A percentile compares a stretch with the other conserved stretches of the same genome.
Conservation (phyloP, 257 asterid species). For the Orobanche coerulescens region DNA sequence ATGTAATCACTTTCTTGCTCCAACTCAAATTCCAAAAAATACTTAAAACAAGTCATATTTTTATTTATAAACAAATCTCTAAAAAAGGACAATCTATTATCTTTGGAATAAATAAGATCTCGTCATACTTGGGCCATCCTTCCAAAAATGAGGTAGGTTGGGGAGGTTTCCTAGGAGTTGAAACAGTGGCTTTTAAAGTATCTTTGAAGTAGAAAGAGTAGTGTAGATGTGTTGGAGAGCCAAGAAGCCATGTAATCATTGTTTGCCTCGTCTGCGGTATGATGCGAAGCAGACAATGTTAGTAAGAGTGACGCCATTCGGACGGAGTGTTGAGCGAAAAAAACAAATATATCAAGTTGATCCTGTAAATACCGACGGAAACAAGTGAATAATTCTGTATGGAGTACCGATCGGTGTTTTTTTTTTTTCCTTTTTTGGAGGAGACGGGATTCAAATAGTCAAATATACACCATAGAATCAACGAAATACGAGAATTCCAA, state of each 20-base stretch:
- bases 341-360: neutral
- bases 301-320: neutral
- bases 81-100: neutral
- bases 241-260: constrained; percentile 52
- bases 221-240: constrained; percentile 60
- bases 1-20: neutral
- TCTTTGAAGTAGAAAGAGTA: constrained; percentile 54
- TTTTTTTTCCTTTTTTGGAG: neutral
- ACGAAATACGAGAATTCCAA: neutral
- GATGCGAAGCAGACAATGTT: neutral
- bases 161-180: constrained; percentile 44
- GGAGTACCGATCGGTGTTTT: neutral
- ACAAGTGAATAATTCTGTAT: neutral
- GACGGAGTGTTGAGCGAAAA: neutral
- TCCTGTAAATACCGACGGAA: neutral
- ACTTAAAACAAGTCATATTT: constrained; percentile 4
- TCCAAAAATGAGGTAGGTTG: constrained; percentile 61
- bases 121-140: constrained; percentile 51
- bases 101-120: constrained; percentile 11
- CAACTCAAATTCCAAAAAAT: constrained; percentile 1
- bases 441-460: neutral
- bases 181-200: constrained; percentile 37
- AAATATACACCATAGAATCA: neutral
- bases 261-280: constrained; percentile 43
- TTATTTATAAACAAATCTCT: neutral